Percentiles rank a stretch among this genome's conserved stretches.
Evolutionary conservation across 75 land plant species (phyloP).

Genomic region (Isoetes taiwanensis): DNA sequence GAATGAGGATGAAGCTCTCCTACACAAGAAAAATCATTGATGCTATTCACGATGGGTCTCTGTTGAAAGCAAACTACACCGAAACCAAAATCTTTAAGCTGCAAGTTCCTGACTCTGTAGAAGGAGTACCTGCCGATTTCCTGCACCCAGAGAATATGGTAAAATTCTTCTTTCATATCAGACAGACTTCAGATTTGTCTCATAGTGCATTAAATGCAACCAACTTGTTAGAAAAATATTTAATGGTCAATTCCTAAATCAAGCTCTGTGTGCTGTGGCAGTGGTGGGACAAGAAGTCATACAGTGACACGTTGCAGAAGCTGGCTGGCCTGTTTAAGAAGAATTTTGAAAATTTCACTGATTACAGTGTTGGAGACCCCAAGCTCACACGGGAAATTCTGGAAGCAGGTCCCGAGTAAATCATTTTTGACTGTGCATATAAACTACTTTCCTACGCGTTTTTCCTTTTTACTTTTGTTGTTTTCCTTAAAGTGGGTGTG

Average conservation of each 20-base stretch:
- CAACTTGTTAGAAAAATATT: no score
- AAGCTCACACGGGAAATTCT: slow-evolving; percentile 55
- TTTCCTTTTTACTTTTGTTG: no score
- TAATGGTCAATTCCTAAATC: no score
- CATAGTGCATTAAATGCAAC: no score
- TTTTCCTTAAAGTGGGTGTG: no score
- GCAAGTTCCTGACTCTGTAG: slow-evolving; percentile 59
- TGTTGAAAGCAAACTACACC: slow-evolving; percentile 8
- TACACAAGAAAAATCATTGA: slow-evolving; percentile 2
- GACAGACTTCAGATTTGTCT: no score
- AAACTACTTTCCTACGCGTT: no score
- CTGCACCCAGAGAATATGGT: slow-evolving; percentile 71
- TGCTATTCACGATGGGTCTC: slow-evolving; percentile 1
- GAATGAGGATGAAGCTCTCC: slow-evolving; percentile 2
- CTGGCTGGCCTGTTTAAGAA: slow-evolving; percentile 68
- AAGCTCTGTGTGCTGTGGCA: no score
- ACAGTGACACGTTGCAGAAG: slow-evolving; percentile 44
- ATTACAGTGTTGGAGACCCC: slow-evolving; percentile 53
- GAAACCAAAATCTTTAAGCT: slow-evolving; percentile 74
- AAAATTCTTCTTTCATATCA: not conserved
- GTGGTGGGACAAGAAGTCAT: slow-evolving; percentile 66
- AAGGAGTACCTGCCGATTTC: slow-evolving; percentile 77
- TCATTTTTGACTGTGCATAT: no score
- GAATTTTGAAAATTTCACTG: slow-evolving; percentile 51
- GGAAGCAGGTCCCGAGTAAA: slow-evolving; percentile 74